Evolutionary conservation across 2,329 filamentous ascomycete species (phyloP).

Genomic region (Aspergillus sp.): DNA sequence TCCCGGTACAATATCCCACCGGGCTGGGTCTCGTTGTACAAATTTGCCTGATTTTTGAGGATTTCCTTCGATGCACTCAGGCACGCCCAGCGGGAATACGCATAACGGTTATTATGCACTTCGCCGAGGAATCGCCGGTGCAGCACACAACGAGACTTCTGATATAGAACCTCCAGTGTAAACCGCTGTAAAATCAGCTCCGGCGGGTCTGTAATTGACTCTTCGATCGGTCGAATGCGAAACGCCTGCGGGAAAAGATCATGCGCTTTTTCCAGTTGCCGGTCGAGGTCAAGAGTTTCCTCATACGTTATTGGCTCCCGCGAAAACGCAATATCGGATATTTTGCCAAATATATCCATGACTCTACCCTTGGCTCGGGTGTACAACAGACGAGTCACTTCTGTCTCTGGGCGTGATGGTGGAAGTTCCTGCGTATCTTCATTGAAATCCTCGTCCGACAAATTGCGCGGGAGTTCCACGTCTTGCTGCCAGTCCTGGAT

Average conservation of each 20-base stretch:
- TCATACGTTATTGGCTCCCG: constrained; percentile 34
- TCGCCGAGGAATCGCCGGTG: constrained; percentile 52
- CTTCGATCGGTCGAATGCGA: constrained; percentile 22
- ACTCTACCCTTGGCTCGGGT: constrained; percentile 35
- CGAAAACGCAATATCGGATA: constrained; percentile 36
- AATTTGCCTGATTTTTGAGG: constrained; percentile 48
- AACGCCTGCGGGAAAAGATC: constrained; percentile 21
- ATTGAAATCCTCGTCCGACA: constrained; percentile 60
- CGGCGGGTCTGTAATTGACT: constrained; percentile 48
- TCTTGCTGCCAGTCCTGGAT: constrained; percentile 60
- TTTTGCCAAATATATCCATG: constrained; percentile 35
- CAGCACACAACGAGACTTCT: constrained; percentile 52
- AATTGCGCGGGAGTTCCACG: constrained; percentile 56
- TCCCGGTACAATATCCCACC: constrained; percentile 53
- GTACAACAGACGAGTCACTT: constrained; percentile 49
- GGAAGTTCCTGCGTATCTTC: constrained; percentile 52
- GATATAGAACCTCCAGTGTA: constrained; percentile 51
- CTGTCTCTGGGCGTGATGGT: constrained; percentile 49
- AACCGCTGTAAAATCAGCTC: constrained; percentile 53
- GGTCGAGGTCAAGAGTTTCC: constrained; percentile 35
- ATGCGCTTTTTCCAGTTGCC: constrained; percentile 32
- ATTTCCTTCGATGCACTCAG: constrained; percentile 49
- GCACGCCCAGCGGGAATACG: constrained; percentile 46
- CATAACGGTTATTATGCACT: constrained; percentile 34
- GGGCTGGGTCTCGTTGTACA: constrained; percentile 52